Evolutionary conservation across 257 asterid genomes (phyloP), one percentile per base, ranked within the genome.

Genomic region (Apocynum venetum): DNA sequence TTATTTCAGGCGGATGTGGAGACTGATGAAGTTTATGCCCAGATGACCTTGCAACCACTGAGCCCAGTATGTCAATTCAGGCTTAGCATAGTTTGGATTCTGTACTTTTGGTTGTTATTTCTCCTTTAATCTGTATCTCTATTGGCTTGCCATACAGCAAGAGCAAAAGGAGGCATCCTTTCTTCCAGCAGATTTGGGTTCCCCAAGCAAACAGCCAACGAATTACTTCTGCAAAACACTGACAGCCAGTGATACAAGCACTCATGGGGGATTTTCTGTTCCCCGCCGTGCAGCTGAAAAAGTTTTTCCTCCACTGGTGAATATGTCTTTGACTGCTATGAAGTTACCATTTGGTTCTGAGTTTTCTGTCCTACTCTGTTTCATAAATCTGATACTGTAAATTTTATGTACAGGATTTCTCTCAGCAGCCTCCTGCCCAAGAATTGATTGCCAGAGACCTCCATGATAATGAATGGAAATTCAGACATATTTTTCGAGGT

Each of bases 261-360:
- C 96, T 55, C 97, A 91, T 76, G 97, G 97, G 53, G 97, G 97
- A 67, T 91, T 91, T 82, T 91, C 97, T 17, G 97, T 91, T 82
- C 97, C 97, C 1, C 97, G 97, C 0, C 96, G 97, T 51, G 91
- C 97, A 25, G 97, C 97, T 20, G 97, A 91, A 71, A 91, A 91
- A 90, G 97, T 91, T 71, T 91, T 91, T 73, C 97, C 97, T 53
- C 93, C 92, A 47, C 59, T 90, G 96, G 97, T 89, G 86, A 78
- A 73, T 57, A 73, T 57, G 1, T 19, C 48, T 52, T 72, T 35
- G 49, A 35, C 52, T 73, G 35, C 13, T 5, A 3, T 56, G 38
- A 38, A 20, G 74, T 64, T 35, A 65, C 13, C 60, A 6, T 19
- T 76, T 7, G 41, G 44, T 9, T 51, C 64, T 60, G 31, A 46